phyloP scores from a whole-genome alignment of 2,329 filamentous ascomycete genomes.

The Calonectria pauciramosa region DNA sequence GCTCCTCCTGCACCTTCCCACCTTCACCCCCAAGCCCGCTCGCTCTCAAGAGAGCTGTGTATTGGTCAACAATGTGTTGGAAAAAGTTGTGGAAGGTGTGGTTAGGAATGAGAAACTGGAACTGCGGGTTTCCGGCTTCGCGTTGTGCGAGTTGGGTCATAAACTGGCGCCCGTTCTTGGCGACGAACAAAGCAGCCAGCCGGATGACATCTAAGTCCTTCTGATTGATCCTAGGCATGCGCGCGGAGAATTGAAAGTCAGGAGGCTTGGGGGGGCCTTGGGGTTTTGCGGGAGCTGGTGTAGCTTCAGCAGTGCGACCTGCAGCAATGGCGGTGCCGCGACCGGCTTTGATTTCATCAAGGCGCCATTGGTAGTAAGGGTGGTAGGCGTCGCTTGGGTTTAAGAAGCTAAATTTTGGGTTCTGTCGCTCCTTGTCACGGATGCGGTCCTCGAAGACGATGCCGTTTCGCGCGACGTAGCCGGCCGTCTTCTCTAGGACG shows the following conservation, averaged over 20 bases:
- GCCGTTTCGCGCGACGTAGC: conserved; percentile 83
- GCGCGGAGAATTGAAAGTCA: conserved; percentile 92
- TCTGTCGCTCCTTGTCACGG: conserved; percentile 84
- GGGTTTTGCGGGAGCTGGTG: conserved; percentile 71
- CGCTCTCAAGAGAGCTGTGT: conserved; percentile 81
- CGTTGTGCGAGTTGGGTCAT: conserved; percentile 91
- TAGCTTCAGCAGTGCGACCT: conserved; percentile 77
- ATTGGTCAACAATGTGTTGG: conserved; percentile 92
- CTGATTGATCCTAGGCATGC: conserved; percentile 97
- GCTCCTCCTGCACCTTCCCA: conserved; percentile 78
- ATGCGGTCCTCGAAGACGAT: conserved; percentile 85
- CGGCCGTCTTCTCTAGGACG: conserved; percentile 93
- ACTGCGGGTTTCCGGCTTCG: conserved; percentile 92
- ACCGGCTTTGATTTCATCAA: conserved; percentile 87
- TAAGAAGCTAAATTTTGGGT: conserved; percentile 94
- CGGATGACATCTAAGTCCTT: conserved; percentile 84
- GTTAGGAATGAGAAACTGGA: conserved; percentile 94
- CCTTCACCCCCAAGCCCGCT: conserved; percentile 76
- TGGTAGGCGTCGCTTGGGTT: conserved; percentile 85
- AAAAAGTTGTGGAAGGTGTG: conserved; percentile 98
- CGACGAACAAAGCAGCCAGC: conserved; percentile 90
- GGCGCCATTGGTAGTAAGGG: conserved; percentile 90
- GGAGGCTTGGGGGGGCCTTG: conserved; percentile 87
- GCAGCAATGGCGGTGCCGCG: conserved; percentile 84
- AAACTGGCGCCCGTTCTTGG: conserved; percentile 92